A percentile compares a stretch with the other conserved stretches of the same genome.
Evolutionary conservation across 2,329 filamentous ascomycete species (phyloP).

Genomic region (Tolypocladium tropicale): DNA sequence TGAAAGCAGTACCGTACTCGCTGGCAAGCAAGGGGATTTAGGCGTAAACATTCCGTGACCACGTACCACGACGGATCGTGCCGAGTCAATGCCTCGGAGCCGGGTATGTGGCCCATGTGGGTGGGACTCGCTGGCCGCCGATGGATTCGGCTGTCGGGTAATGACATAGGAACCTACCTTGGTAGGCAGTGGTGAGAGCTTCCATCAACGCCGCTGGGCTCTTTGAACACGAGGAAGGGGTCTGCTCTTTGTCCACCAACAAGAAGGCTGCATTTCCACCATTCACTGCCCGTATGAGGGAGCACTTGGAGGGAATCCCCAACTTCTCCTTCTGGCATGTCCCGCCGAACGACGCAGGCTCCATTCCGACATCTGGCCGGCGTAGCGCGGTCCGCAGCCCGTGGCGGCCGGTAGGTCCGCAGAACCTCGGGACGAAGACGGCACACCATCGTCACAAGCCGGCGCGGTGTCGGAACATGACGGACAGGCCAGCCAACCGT

Average conservation of each 20-base stretch:
- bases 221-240: too few species aligned
- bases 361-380: not conserved
- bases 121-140: too few species aligned
- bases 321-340: not conserved
- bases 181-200: not conserved
- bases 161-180: too few species aligned
- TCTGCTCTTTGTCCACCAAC: too few species aligned
- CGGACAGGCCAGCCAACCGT: not conserved
- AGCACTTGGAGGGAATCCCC: too few species aligned
- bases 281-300: not conserved
- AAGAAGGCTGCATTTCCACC: not conserved
- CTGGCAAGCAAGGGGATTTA: not conserved
- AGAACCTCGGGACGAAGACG: not conserved
- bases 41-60: not conserved
- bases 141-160: not conserved
- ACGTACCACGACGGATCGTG: not conserved
- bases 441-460: not conserved
- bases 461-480: not conserved
- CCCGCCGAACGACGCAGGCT: not conserved
- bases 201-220: not conserved
- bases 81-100: not conserved
- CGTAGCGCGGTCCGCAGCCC: not conserved
- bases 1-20: too few species aligned
- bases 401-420: not conserved
- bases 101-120: not conserved